A percentile compares a stretch with the other conserved stretches of the same genome.
Evolutionary conservation across 306 rosid genomes (phyloP).

Genomic region (Bauhinia variegata): DNA sequence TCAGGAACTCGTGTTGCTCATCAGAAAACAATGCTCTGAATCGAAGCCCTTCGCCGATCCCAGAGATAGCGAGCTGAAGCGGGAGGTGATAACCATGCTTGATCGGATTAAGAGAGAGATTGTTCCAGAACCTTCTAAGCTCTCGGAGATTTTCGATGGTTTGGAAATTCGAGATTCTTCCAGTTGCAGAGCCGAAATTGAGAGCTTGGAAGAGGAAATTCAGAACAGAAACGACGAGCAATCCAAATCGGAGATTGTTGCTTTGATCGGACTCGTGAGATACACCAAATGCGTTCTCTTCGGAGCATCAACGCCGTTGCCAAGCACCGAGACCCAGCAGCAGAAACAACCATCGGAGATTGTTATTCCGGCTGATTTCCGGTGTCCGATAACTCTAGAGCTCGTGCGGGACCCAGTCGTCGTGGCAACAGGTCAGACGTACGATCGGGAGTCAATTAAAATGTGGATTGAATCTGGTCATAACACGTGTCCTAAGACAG

Average conservation of each 20-base stretch:
- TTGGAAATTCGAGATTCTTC: conserved; percentile 65
- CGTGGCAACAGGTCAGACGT: conserved; percentile 97
- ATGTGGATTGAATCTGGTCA: conserved; percentile 88
- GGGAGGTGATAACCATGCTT: conserved; percentile 52
- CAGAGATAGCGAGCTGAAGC: conserved; percentile 49
- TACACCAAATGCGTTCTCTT: conserved; percentile 80
- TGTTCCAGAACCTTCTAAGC: conserved; percentile 51
- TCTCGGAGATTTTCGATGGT: conserved; percentile 52
- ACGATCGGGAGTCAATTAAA: conserved; percentile 72
- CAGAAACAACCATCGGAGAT: conserved; percentile 48
- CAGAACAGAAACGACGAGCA: conserved; percentile 70
- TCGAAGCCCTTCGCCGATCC: conserved; percentile 37
- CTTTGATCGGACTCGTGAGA: conserved; percentile 77
- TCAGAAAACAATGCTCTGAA: conserved; percentile 63
- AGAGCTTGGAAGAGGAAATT: conserved; percentile 71
- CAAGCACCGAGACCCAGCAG: neutral
- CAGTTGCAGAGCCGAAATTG: conserved; percentile 72
- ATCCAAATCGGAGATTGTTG: conserved; percentile 55
- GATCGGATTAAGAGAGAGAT: conserved; percentile 72
- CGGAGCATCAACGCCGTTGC: conserved; percentile 69
- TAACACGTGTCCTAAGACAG: conserved; percentile 94
- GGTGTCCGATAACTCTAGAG: conserved; percentile 83
- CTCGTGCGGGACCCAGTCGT: conserved; percentile 84
- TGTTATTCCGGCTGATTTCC: conserved; percentile 61
- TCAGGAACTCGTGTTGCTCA: conserved; percentile 55